Conservation (phyloP, 352 stramenopile species). For the Phytophthora palmivora region DNA sequence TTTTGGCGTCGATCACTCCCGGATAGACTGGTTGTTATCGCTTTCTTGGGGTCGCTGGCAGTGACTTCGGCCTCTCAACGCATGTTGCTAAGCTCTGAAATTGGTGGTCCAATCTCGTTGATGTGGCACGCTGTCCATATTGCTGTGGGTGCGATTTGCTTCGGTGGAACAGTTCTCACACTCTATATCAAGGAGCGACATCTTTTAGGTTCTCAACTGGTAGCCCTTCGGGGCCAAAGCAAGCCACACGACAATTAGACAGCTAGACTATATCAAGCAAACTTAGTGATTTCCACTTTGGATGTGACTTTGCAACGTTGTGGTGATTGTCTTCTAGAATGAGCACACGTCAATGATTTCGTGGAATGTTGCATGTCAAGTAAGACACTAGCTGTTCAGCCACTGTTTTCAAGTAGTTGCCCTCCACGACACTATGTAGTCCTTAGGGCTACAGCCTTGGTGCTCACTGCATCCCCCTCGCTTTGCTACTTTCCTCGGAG, state of each 20-base stretch:
- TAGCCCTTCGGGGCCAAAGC: conserved; percentile 30
- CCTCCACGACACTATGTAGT: no score
- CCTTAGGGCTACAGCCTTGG: no score
- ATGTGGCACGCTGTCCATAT: conserved; percentile 53
- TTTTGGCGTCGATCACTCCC: conserved; percentile 69
- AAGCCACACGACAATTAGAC: conserved; percentile 34
- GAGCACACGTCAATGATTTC: conserved; percentile 14
- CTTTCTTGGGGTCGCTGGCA: conserved; percentile 49
- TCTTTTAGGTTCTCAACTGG: conserved; percentile 44
- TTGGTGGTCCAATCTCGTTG: conserved; percentile 23
- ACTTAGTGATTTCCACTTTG: conserved; percentile 15
- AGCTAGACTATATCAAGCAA: conserved; percentile 8
- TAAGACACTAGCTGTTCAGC: conserved; percentile 7
- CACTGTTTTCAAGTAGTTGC: no score
- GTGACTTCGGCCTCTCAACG: conserved; percentile 50
- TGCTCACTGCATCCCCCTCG: no score
- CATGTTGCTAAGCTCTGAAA: conserved; percentile 45
- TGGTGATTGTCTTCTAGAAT: conserved; percentile 16
- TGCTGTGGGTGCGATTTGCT: conserved; percentile 53
- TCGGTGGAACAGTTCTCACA: conserved; percentile 41
- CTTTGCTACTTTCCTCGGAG: no score
- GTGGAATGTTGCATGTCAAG: conserved; percentile 13
- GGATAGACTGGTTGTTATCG: conserved; percentile 51
- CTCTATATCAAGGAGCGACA: conserved; percentile 63
- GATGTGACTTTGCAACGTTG: conserved; percentile 27